These are phyloP conservation scores for Monilinia fructicola DNA, from an alignment of 2,329 filamentous ascomycete species.

Conservation along the genomic window DNA sequence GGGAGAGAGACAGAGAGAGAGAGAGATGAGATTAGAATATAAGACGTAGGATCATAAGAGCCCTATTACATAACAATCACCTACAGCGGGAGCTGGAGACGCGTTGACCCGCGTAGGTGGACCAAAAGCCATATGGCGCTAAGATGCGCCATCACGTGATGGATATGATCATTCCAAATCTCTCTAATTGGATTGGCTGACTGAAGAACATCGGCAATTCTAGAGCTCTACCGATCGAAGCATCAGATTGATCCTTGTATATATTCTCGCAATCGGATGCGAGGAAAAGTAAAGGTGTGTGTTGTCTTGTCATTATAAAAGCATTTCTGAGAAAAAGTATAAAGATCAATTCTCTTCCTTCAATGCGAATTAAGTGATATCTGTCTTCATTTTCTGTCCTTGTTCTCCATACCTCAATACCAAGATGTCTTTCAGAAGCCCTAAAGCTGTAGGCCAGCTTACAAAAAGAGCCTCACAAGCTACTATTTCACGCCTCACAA, in stretches of 20 bases:
- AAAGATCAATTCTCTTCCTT: not conserved
- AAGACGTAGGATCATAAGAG: not conserved
- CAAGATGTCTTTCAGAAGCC: conserved; percentile 46
- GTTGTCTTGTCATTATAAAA: not conserved
- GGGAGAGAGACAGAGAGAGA: too few species aligned
- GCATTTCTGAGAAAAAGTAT: not conserved
- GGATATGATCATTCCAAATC: not conserved
- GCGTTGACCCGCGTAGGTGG: conserved; percentile 19
- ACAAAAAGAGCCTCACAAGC: conserved; percentile 37
- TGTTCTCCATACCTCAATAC: not conserved
- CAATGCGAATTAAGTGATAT: not conserved
- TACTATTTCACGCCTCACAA: conserved; percentile 35
- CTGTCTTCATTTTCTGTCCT: too few species aligned
- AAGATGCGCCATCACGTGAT: conserved; percentile 10
- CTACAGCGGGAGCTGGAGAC: conserved; percentile 3
- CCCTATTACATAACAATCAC: not conserved
- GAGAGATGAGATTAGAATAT: not conserved
- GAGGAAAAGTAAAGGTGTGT: conserved; percentile 11
- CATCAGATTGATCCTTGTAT: conserved; percentile 10
- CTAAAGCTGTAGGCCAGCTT: conserved; percentile 35
- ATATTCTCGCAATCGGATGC: conserved; percentile 12
- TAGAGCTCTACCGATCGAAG: conserved; percentile 5
- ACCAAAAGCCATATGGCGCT: not conserved
- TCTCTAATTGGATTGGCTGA: conserved; percentile 4
- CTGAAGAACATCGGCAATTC: conserved; percentile 1